A percentile compares a stretch with the other conserved stretches of the same genome.
Evolutionary conservation across 148 eudicot species (phyloP).

Genomic region (Rhododendron vialii): DNA sequence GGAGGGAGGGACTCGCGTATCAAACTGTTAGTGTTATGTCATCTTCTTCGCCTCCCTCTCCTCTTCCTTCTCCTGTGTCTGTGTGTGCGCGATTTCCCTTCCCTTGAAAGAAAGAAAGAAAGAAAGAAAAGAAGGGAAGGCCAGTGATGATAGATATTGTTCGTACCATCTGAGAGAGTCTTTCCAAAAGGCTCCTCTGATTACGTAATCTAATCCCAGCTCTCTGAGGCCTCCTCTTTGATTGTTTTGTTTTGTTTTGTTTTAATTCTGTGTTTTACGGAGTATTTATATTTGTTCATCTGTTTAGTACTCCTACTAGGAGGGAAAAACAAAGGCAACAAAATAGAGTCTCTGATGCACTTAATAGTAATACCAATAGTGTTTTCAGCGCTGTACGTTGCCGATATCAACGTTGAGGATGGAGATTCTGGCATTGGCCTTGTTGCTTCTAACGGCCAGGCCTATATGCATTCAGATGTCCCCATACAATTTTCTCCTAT

Average conservation of each 20-base stretch:
- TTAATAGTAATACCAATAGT: background rate
- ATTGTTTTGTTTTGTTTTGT: too few species aligned
- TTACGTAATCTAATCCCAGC: constrained; percentile 1
- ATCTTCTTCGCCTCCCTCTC: background rate
- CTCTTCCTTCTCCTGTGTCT: background rate
- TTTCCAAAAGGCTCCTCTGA: background rate
- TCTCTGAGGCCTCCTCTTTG: background rate
- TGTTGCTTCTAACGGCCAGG: background rate
- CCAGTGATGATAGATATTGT: constrained; percentile 1
- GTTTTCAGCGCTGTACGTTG: constrained; percentile 6
- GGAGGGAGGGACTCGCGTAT: too few species aligned
- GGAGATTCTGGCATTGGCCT: background rate
- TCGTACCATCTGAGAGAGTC: constrained; percentile 1
- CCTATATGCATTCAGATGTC: background rate
- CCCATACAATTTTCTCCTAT: background rate
- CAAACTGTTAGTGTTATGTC: background rate
- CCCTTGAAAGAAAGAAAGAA: too few species aligned
- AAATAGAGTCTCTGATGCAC: constrained; percentile 5
- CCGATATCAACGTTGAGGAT: background rate
- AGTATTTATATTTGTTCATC: too few species aligned
- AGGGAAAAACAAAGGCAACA: background rate
- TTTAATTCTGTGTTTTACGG: too few species aligned
- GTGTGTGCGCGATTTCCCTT: background rate
- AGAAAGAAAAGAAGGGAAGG: background rate
- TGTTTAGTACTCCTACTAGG: too few species aligned